Evolutionary conservation across 2,329 filamentous ascomycete genomes (phyloP), one percentile per base, ranked within the genome.

Genomic region (Cladorrhinum sp.): DNA sequence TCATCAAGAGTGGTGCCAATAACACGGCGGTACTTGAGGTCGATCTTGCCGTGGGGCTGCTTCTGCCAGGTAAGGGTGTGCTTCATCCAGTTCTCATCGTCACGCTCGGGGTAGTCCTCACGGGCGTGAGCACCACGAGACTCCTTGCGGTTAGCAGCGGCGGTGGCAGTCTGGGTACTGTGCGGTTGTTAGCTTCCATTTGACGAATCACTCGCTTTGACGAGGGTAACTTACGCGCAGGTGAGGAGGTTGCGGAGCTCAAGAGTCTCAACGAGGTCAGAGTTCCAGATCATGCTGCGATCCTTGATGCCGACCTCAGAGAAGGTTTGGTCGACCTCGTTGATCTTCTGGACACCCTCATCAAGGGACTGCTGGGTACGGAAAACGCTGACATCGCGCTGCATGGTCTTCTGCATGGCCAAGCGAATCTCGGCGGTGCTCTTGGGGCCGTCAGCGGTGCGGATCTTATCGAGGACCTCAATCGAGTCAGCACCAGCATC

Each of bases 231-330:
- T 81, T 87, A 92, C 86, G 93, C 94, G 87, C 95, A 98, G 72
- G 95, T 98, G 74, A 99, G 81, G 72, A 99, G 79, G 78, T 99
- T 99, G 73, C 93, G 86, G 73, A 98, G 83, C 80, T 99, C 95
- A 60, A 99, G 86, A 7, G 94, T 96, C 84, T 98, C 94, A 64
- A 96, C 92, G 42, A 98, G 86, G 73, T 98, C 94, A 23, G 91
- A 92, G 87, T 98, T 98, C 94, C 94, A 98, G 82, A 98, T 98
- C 94, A 98, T 97, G 84, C 91, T 96, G 77, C 95, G 90, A 78
- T 98, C 94, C 86, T 96, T 96, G 80, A 91, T 97, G 73, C 92
- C 91, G 69, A 98, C 89, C 73, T 97, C 83, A 70, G 82, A 79
- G 80, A 90, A 98, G 71, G 82, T 84, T 70, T 84, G 77, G 75